Evolutionary conservation across 2,329 filamentous ascomycete genomes (phyloP).

Genomic region (Botrytis fabae): DNA sequence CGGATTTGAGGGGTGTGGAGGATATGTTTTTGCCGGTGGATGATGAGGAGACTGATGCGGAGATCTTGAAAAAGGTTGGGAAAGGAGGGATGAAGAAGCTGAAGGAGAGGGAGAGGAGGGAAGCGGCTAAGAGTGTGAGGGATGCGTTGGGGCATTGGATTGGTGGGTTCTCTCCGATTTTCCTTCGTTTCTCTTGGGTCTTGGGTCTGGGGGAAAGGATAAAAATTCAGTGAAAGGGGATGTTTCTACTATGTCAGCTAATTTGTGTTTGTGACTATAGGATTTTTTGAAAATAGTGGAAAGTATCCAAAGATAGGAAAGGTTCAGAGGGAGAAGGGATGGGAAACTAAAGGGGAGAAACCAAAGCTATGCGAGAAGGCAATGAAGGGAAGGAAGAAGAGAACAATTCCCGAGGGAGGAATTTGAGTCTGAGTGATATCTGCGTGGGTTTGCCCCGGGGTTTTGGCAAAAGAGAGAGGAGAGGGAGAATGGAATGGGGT

Average conservation of each 20-base stretch:
- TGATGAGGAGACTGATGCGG: slow-evolving; percentile 60
- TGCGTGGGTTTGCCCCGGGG: neutral
- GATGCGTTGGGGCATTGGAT: slow-evolving; percentile 72
- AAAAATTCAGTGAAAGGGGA: slow-evolving; percentile 46
- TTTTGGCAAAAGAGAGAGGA: neutral
- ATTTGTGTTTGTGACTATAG: slow-evolving; percentile 72
- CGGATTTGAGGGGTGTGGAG: slow-evolving; percentile 85
- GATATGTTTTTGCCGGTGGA: slow-evolving; percentile 74
- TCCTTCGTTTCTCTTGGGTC: neutral
- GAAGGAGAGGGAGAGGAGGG: slow-evolving; percentile 62
- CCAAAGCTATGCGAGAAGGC: slow-evolving; percentile 66
- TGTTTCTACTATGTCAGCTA: slow-evolving; percentile 67
- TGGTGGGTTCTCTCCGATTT: neutral
- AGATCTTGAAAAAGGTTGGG: slow-evolving; percentile 38
- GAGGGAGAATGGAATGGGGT: neutral
- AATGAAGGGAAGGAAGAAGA: slow-evolving; percentile 55
- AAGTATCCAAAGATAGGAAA: slow-evolving; percentile 81
- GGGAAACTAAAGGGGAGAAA: slow-evolving; percentile 57
- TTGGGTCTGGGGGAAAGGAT: no score
- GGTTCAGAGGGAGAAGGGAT: slow-evolving; percentile 62
- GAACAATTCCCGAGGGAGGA: slow-evolving; percentile 43
- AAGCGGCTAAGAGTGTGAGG: slow-evolving; percentile 64
- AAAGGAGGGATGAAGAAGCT: slow-evolving; percentile 54
- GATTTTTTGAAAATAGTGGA: slow-evolving; percentile 75
- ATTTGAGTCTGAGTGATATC: neutral